Percentiles rank a stretch among this genome's conserved stretches.
Conservation (phyloP, 225 moss, liverwort and hornwort species). For the Thuidium tamariscinum region DNA sequence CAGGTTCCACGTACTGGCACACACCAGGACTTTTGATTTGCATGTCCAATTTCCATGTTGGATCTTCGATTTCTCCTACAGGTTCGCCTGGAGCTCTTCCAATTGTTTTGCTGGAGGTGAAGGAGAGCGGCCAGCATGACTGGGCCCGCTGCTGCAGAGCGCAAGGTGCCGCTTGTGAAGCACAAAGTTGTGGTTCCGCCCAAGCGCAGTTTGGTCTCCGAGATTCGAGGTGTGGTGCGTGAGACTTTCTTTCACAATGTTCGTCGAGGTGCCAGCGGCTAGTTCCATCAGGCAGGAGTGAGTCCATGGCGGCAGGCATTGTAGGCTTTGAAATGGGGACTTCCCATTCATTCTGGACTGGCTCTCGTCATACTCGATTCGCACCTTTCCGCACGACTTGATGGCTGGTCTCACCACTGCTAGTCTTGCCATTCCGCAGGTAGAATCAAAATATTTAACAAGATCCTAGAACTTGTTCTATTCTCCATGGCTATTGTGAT, state of each 20-base stretch:
- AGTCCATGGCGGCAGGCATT: not conserved
- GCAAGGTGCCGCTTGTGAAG: not conserved
- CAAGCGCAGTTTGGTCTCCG: not conserved
- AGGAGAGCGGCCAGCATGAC: not conserved
- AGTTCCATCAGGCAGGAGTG: not conserved
- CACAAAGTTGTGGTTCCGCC: not conserved
- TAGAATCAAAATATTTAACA: not conserved
- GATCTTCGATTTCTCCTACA: not conserved
- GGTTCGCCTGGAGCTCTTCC: not conserved
- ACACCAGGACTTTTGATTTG: too few relatives aligned
- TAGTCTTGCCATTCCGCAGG: conserved; percentile 37
- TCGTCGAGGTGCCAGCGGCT: not conserved
- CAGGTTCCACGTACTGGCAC: not conserved
- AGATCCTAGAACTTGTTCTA: not conserved
- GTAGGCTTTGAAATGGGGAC: not conserved
- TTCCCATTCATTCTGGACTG: conserved; percentile 62
- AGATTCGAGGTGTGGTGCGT: not conserved
- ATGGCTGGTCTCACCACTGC: conserved; percentile 65
- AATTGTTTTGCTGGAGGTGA: too few relatives aligned
- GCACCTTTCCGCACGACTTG: conserved; percentile 26
- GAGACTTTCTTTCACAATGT: not conserved
- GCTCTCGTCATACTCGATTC: conserved; percentile 35
- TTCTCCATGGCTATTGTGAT: not conserved
- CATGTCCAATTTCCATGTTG: not conserved
- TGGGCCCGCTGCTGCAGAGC: not conserved